Evolutionary conservation across 768 basidiomycete species (phyloP).

Genomic region (Termitomyces sp.): DNA sequence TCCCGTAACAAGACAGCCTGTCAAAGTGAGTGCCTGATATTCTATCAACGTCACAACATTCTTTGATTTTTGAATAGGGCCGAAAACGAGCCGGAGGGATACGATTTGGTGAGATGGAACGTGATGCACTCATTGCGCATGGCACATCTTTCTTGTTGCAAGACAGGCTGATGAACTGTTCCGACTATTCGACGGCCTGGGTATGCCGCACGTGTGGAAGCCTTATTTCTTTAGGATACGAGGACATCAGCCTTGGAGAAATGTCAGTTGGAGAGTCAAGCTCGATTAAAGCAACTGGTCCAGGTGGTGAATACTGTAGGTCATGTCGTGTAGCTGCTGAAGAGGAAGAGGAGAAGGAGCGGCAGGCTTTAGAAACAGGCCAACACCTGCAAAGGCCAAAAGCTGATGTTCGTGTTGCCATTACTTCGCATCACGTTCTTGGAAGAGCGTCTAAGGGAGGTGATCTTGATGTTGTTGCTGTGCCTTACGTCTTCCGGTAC

Average conservation of each 20-base stretch:
- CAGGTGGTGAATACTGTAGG: slow-evolving; percentile 91
- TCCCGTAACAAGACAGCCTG: slow-evolving; percentile 92
- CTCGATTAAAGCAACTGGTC: slow-evolving; percentile 57
- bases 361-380: slow-evolving; percentile 56
- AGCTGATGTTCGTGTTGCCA: slow-evolving; percentile 58
- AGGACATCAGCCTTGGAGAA: slow-evolving; percentile 77
- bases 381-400: slow-evolving; percentile 40
- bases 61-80: slow-evolving; percentile 48
- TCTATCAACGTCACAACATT: not conserved
- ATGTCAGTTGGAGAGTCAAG: slow-evolving; percentile 46
- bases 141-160: slow-evolving; percentile 98
- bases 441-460: slow-evolving; percentile 60
- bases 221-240: slow-evolving; percentile 93
- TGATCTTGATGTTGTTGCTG: slow-evolving; percentile 90
- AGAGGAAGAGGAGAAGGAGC: slow-evolving; percentile 56
- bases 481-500: slow-evolving; percentile 94
- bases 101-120: slow-evolving; percentile 99
- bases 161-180: slow-evolving; percentile 99
- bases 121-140: slow-evolving; percentile 97
- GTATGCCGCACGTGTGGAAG: slow-evolving; percentile 96
- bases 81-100: slow-evolving; percentile 98
- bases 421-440: slow-evolving; percentile 67
- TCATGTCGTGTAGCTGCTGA: slow-evolving; percentile 79
- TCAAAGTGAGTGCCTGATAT: slow-evolving; percentile 61
- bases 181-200: slow-evolving; percentile 99